Percentiles rank a stretch among this genome's conserved stretches.
phyloP scores from a whole-genome alignment of 2,329 filamentous ascomycete species.

The Aspergillus awamori region DNA sequence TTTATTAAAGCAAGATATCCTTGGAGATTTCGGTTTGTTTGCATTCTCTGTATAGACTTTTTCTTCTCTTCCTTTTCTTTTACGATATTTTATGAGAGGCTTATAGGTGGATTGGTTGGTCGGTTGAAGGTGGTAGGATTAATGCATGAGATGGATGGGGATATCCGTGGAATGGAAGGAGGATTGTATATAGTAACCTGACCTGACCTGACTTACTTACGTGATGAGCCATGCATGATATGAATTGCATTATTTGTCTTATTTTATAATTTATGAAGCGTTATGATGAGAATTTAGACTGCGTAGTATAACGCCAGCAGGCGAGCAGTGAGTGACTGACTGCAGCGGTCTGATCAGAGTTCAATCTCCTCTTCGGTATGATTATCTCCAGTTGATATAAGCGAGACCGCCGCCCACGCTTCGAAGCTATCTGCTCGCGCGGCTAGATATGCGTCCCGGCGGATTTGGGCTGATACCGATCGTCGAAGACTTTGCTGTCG shows the following conservation, averaged over 20 bases:
- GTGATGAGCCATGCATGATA: not conserved
- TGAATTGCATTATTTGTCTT: not conserved
- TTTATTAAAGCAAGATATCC: slow-evolving; percentile 20
- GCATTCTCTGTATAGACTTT: not conserved
- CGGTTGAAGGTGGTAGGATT: not conserved
- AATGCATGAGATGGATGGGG: not conserved
- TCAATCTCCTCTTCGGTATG: slow-evolving; percentile 48
- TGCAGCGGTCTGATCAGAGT: slow-evolving; percentile 30
- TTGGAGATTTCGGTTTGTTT: not conserved
- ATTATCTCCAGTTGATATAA: slow-evolving; percentile 49
- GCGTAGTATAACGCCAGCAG: not conserved
- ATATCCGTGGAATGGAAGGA: not conserved
- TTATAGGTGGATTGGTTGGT: not conserved
- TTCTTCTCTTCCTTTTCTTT: not conserved
- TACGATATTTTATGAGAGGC: not conserved
- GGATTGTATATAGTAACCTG: slow-evolving; percentile 1
- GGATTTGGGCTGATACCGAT: slow-evolving; percentile 26
- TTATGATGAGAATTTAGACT: not conserved
- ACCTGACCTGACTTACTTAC: not conserved
- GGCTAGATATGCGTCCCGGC: slow-evolving; percentile 44
- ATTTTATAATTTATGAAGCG: not conserved
- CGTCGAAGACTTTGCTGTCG: not conserved
- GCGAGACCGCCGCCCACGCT: slow-evolving; percentile 45
- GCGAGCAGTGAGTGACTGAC: not conserved
- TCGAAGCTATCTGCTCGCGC: slow-evolving; percentile 46